phyloP scores from a whole-genome alignment of 2,329 filamentous ascomycete genomes.

The Pseudocercospora macadamiae region DNA sequence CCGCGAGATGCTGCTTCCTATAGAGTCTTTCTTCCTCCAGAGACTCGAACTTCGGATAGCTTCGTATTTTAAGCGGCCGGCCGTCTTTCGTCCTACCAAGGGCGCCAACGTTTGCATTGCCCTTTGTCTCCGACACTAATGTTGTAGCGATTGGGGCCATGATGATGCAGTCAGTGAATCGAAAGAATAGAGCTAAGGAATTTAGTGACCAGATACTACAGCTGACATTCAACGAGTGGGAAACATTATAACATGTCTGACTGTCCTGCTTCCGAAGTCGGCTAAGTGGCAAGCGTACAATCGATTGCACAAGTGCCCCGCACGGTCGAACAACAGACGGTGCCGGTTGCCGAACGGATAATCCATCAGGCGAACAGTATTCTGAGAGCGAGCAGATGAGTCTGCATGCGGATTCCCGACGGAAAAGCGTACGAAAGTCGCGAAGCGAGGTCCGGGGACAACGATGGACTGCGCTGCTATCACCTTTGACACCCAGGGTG shows the following conservation, averaged over 20 bases:
- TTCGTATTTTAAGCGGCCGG: conserved; percentile 50
- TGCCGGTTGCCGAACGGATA: background rate
- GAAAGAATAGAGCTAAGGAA: too few species aligned
- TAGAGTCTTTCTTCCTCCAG: conserved; percentile 44
- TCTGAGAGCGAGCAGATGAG: too few species aligned
- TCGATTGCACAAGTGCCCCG: background rate
- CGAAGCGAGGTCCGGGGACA: too few species aligned
- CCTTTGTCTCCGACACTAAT: conserved; percentile 39
- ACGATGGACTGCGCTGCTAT: too few species aligned
- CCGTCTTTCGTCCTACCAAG: conserved; percentile 52
- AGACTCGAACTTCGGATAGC: conserved; percentile 46
- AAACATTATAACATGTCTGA: background rate
- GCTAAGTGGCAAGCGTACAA: background rate
- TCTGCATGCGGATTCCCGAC: too few species aligned
- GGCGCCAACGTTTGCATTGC: conserved; percentile 49
- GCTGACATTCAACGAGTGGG: background rate
- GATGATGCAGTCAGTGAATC: background rate
- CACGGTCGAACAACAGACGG: background rate
- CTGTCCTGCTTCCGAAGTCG: background rate
- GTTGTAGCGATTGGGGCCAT: conserved; percentile 46
- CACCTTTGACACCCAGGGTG: too few species aligned
- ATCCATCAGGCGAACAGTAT: too few species aligned
- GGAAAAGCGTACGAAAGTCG: too few species aligned
- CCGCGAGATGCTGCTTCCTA: conserved; percentile 48
- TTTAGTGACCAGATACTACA: too few species aligned